Evolutionary conservation across 2,329 filamentous ascomycete genomes (phyloP).

Genomic region (Nemania diffusa): DNA sequence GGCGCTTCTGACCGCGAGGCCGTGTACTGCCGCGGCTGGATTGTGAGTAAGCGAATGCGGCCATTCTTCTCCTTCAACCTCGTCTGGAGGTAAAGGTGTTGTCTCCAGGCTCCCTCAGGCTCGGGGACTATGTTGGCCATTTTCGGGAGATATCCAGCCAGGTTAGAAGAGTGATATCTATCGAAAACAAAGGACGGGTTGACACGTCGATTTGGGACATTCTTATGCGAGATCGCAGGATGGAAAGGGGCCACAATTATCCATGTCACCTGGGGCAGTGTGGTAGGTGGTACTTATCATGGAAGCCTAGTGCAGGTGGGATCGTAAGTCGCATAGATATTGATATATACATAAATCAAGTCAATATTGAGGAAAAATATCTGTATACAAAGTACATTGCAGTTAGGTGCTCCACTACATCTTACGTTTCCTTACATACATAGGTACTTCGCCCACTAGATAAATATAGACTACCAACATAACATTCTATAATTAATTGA

Average conservation of each 20-base stretch:
- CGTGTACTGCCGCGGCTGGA: conserved; percentile 39
- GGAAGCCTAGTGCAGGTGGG: not conserved
- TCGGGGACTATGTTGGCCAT: conserved; percentile 23
- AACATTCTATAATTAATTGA: not conserved
- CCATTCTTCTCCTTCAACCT: conserved; percentile 39
- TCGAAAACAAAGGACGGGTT: not conserved
- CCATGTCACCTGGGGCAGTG: not conserved
- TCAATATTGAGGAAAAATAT: too few relatives aligned
- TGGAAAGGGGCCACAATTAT: not conserved
- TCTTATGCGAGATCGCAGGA: not conserved
- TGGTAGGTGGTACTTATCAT: not conserved
- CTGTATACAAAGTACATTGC: too few relatives aligned
- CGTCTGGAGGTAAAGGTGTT: conserved; percentile 41
- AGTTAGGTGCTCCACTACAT: not conserved
- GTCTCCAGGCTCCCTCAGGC: conserved; percentile 33
- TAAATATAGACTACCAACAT: not conserved
- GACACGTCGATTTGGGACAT: not conserved
- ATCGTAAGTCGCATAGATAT: not conserved
- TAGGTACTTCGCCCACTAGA: not conserved
- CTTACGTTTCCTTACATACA: too few relatives aligned
- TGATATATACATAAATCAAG: too few relatives aligned
- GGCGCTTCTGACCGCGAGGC: conserved; percentile 32
- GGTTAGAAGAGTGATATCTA: not conserved
- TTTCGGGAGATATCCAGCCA: not conserved
- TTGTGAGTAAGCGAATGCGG: conserved; percentile 41